A percentile compares a stretch with the other conserved stretches of the same genome.
phyloP scores from a whole-genome alignment of 2,329 filamentous ascomycete genomes.

The Pestalotiopsis sp. region DNA sequence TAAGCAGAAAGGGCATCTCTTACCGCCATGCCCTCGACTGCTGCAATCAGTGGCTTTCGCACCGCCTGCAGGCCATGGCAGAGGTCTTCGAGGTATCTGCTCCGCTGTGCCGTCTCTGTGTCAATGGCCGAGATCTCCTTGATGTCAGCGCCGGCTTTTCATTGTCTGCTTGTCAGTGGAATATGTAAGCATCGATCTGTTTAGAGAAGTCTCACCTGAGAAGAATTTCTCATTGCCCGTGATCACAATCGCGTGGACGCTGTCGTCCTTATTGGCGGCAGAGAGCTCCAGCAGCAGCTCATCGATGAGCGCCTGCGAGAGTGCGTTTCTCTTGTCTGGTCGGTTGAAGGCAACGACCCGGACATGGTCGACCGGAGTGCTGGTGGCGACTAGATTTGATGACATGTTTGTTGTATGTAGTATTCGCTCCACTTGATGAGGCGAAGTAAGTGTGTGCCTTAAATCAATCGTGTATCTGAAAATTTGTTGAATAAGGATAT shows the following conservation, averaged over 20 bases:
- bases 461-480: no score
- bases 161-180: background rate
- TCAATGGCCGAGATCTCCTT: conserved; percentile 31
- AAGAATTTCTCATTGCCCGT: conserved; percentile 3
- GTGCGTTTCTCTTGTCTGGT: conserved; percentile 58
- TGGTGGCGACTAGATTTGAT: conserved; percentile 4
- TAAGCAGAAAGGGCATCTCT: conserved; percentile 20
- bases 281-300: conserved; percentile 37
- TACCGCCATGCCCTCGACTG: conserved; percentile 51
- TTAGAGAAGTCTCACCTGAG: background rate
- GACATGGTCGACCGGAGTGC: conserved; percentile 4
- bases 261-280: conserved; percentile 20
- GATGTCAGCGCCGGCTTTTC: conserved; percentile 34
- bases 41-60: conserved; percentile 48
- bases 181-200: background rate
- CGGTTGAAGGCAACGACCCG: conserved; percentile 36
- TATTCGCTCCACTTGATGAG: background rate
- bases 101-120: conserved; percentile 26
- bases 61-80: conserved; percentile 34
- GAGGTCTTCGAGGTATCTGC: conserved; percentile 40
- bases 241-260: conserved; percentile 3
- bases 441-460: no score
- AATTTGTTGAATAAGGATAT: no score
- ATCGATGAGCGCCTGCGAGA: conserved; percentile 51
- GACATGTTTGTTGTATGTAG: background rate